phyloP scores from a whole-genome alignment of 2,329 filamentous ascomycete genomes.

The Tolypocladium sp. region DNA sequence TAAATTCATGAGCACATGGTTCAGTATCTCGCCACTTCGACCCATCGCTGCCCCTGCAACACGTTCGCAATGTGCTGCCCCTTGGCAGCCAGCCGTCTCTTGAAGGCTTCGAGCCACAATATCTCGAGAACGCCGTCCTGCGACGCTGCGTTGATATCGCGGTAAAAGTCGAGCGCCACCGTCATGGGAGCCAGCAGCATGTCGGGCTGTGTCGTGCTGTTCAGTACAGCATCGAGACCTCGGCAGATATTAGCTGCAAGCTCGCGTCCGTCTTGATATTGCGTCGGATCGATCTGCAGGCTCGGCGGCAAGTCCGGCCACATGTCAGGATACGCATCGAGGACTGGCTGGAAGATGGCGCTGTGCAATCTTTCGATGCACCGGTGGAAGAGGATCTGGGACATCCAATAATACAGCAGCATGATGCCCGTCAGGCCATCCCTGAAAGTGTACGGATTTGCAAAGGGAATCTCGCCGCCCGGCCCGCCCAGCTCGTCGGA shows the following conservation, averaged over 20 bases:
- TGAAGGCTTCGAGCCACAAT: constrained; percentile 38
- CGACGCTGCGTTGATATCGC: constrained; percentile 24
- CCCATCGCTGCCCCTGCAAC: constrained; percentile 29
- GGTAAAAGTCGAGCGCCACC: constrained; percentile 33
- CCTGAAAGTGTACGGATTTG: constrained; percentile 34
- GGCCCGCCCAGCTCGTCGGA: constrained; percentile 19
- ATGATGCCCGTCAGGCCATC: constrained; percentile 33
- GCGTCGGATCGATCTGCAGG: constrained; percentile 29
- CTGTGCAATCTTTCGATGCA: constrained; percentile 37
- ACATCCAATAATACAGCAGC: constrained; percentile 46
- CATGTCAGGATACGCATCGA: constrained; percentile 28
- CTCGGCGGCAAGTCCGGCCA: constrained; percentile 28
- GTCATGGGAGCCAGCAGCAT: constrained; percentile 33
- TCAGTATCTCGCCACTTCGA: constrained; percentile 21
- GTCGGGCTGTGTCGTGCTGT: constrained; percentile 35
- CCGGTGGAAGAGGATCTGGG: constrained; percentile 38
- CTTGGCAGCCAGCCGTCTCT: constrained; percentile 25
- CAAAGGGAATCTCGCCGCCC: constrained; percentile 30
- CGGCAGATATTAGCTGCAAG: constrained; percentile 41
- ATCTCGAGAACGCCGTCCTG: constrained; percentile 35
- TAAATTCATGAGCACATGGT: neutral
- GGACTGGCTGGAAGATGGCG: constrained; percentile 32
- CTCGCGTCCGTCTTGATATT: constrained; percentile 33
- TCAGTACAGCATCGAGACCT: constrained; percentile 37
- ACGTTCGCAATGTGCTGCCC: constrained; percentile 31